Evolutionary conservation across 176 grass and related monocot species (phyloP), one percentile per base, ranked within the genome.

Genomic region (Musa troglodytarum): DNA sequence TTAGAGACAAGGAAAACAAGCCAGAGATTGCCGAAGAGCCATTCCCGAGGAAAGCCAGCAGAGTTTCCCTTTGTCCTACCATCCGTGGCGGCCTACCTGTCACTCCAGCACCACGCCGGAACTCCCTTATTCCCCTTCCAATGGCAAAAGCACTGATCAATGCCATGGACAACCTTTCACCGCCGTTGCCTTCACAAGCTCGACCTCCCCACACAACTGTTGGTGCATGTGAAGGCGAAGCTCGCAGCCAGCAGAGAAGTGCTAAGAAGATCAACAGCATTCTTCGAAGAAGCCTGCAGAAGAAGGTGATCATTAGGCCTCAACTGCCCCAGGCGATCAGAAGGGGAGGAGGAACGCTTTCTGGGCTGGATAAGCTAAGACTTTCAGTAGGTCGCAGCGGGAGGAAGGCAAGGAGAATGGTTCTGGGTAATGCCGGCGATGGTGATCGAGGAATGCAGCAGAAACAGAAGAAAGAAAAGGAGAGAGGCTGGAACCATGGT

Each of bases 241-340:
- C 17, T 29, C 24, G 52, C n/a, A 74, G 22, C 19, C 59, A 77
- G 43, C 49, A 69, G 9, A 81, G 87, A 64, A 65, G 86, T 57
- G 85, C 67, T 34, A 93, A 78, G 83, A 93, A 63, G 80, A 88
- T 92, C 69, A 87, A 62, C 71, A 93, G 73, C 81, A 98, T 98
- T 72, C 82, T 99, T 52, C 83, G 88, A 26, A 84, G 88, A 70
- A 99, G 95, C 83, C 79, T 99, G 14, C 95, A 99, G 76, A 99
- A 99, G 90, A 99, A 93, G 57, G 95, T 99, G 71, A 77, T 99
- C 81, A 81, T 98, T 63, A 80, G 90, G 63, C 72, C 90, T 0
- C 17, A 76, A 0, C 15, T 84, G 69, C 80, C 78, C 0, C 90
- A 98, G 76, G 53, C 74, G 0, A 81, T 77, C 0, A 86, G 81